Base-by-base conservation (phyloP, 23 red algal species). In the Gracilaria gracilis region DNA sequence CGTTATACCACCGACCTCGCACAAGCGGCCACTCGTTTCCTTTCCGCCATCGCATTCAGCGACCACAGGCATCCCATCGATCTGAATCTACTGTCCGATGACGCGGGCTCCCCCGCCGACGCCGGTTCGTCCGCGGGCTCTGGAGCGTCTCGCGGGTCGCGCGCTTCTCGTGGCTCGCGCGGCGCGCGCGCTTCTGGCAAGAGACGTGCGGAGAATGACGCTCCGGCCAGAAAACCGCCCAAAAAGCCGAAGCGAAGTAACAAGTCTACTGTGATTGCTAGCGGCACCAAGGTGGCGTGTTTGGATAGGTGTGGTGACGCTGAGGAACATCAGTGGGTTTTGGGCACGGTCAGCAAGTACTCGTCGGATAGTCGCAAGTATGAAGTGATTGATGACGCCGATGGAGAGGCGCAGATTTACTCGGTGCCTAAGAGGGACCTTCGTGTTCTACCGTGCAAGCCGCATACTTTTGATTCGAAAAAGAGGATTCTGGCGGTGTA, bases 401-500 rank as follows among this genome's bases (percentile, higher is more conserved):
- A 93, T 36, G 92, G 82, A n/a, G 92, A 94, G 75, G 92, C 90
- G 31, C 92, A 98, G 82, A 91, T 73, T 12, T 91, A 91, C 19
- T 57, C 42, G 46, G 88, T 91, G 4, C 55, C 67, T 19, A 83
- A 81, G 57, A 80, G 87, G 21, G 77, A 96, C 57, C 61, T 93
- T 24, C 77, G 80, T 0, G 88, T 96, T 55, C 54, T 93, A 38
- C 81, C 95, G 20, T 83, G 19, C n/a, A 92, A 87, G 44, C 39
- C 67, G 20, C 77, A 84, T 23, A 53, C 70, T 2, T 83, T 92
- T 37, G 89, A 92, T 28, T 50, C 81, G 13, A 79, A 75, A 77
- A 95, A 78, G 47, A 75, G 70, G 39, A 92, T 98, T 9, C 76
- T 98, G 28, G 96, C 96, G 28, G 87, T 98, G 55, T 98, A 98